Conservation (phyloP, 1,284 basidiomycete species). For the Cutaneotrichosporon sp. region DNA sequence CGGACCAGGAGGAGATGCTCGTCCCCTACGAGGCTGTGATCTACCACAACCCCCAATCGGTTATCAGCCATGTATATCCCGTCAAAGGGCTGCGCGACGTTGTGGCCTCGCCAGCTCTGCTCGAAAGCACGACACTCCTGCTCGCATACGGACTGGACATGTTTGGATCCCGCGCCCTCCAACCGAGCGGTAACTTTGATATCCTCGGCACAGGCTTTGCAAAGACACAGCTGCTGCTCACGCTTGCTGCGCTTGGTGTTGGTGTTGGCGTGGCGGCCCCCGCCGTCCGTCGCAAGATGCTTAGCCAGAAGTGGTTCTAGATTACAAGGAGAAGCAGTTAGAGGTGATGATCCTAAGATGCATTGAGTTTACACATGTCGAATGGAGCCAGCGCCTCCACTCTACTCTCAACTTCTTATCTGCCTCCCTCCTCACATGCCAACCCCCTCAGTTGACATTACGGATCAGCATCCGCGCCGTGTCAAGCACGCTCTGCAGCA, state of each 20-base stretch:
- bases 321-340: too few relatives aligned
- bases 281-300: conserved; percentile 39
- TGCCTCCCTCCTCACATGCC: too few relatives aligned
- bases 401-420: background rate
- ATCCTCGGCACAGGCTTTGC: conserved; percentile 89
- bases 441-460: too few relatives aligned
- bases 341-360: too few relatives aligned
- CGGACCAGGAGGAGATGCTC: conserved; percentile 81
- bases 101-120: conserved; percentile 69
- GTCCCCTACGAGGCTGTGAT: conserved; percentile 77
- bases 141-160: conserved; percentile 82
- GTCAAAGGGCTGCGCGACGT: conserved; percentile 64
- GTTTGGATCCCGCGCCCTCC: conserved; percentile 68
- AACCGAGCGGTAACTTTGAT: conserved; percentile 88
- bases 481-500: conserved; percentile 52
- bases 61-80: conserved; percentile 56
- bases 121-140: conserved; percentile 89
- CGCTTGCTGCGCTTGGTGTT: conserved; percentile 63
- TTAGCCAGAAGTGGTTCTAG: conserved; percentile 45
- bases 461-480: conserved; percentile 52
- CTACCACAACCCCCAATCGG: conserved; percentile 64
- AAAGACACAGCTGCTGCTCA: conserved; percentile 83
- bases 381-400: too few relatives aligned
- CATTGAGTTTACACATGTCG: too few relatives aligned
- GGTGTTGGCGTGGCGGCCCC: conserved; percentile 68